Evolutionary conservation across 2,329 filamentous ascomycete species (phyloP), one percentile per base, ranked within the genome.

Genomic region (Remersonia thermophila): DNA sequence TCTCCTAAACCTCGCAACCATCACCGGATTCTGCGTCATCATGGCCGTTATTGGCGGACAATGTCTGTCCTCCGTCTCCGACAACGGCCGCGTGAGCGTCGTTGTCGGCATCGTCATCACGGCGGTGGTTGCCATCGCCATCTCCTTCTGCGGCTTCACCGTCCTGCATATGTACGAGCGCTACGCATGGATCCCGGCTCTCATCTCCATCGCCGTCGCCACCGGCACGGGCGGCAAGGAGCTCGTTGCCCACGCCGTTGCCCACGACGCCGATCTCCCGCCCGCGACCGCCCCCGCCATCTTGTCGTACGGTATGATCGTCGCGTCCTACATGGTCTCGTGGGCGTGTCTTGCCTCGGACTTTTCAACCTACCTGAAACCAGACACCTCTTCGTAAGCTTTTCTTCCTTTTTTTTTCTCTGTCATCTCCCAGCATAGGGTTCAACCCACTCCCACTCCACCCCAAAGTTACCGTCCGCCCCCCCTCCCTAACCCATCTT

Each of bases 21-120:
- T 78, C 2, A 70, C 66, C 3, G 73, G 73, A n/a, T 80, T 79
- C 57, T 70, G 67, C 33, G 65, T 79, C 47, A 67, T 80, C 46
- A 71, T 70, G 43, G 69, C 63, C 41, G 70, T 80, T 32, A 61
- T 78, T 11, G 74, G 73, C 16, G 75, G 74, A 2, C 67, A 73
- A 50, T 72, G 67, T 26, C 59, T 77, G 7, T 65, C 69, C 0
- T 71, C 71, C 5, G 66, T 73, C 6, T 64, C 65, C 3, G 55
- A 56, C 29, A 55, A 56, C 29, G 65, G 64, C 26, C 50, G 51
- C 17, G 52, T 80, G 13, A 67, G 62, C 15, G 61, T 69, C 0
- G 63, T 65, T 3, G 66, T 70, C 9, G 74, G 75, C 28, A 78
- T 80, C 36, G 67, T 77, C 47, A 67, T 80, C 38, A 71, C 75